Evolutionary conservation across 2,329 filamentous ascomycete genomes (phyloP).

Genomic region (Colletotrichum coccodes): DNA sequence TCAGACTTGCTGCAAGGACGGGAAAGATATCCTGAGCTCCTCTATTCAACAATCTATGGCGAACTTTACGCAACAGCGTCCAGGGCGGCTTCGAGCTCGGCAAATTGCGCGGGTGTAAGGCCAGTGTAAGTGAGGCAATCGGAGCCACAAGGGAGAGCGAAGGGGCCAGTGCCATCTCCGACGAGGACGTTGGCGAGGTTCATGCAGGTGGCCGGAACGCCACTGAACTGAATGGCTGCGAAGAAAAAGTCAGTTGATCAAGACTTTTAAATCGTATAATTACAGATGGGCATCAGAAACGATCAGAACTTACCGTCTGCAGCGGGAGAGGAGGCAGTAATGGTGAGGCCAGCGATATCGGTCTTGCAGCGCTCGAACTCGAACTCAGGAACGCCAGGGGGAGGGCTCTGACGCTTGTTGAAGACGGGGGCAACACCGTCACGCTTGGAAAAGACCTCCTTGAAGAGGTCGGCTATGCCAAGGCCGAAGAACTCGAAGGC

Average conservation of each 20-base stretch:
- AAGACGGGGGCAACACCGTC: background rate
- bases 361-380: conserved; percentile 32
- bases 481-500: conserved; percentile 18
- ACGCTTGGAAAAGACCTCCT: background rate
- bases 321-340: conserved; percentile 18
- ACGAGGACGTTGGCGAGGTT: conserved; percentile 35
- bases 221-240: conserved; percentile 2
- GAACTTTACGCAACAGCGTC: background rate
- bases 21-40: too few relatives aligned
- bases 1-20: too few relatives aligned
- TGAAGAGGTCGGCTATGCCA: conserved; percentile 18
- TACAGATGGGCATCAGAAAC: background rate
- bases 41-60: background rate
- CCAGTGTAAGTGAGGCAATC: conserved; percentile 35
- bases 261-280: too few relatives aligned
- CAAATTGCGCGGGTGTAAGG: conserved; percentile 36
- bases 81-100: conserved; percentile 37
- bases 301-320: conserved; percentile 6
- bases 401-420: background rate
- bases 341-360: conserved; percentile 20
- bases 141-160: conserved; percentile 34
- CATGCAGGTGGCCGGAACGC: conserved; percentile 37
- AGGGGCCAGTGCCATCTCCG: conserved; percentile 31
- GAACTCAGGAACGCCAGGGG: conserved; percentile 25
- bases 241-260: too few relatives aligned